Conservation (phyloP, 768 basidiomycete species). For the Auriscalpium vulgare region DNA sequence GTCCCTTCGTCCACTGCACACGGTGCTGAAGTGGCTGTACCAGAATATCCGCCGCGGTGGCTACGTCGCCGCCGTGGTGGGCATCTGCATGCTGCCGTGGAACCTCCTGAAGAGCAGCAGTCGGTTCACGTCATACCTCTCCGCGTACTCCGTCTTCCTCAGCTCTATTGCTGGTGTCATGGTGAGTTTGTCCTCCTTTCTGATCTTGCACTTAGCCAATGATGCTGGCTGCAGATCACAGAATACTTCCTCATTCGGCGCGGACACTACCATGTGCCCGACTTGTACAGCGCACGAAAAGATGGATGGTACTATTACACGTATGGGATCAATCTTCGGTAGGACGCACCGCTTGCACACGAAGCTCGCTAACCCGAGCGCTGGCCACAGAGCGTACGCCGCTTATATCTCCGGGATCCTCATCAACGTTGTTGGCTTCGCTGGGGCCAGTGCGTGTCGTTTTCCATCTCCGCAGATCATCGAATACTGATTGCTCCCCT, state of each 20-base stretch:
- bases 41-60: constrained; percentile 82
- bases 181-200: constrained; percentile 30
- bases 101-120: constrained; percentile 67
- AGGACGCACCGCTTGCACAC: not conserved
- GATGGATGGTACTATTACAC: constrained; percentile 74
- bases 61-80: constrained; percentile 73
- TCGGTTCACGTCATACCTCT: constrained; percentile 73
- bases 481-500: not conserved
- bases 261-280: constrained; percentile 62
- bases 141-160: constrained; percentile 74
- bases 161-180: constrained; percentile 79
- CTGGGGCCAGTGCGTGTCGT: constrained; percentile 51
- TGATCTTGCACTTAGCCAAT: not conserved
- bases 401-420: constrained; percentile 69
- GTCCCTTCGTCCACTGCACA: not conserved
- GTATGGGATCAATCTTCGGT: constrained; percentile 66
- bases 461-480: not conserved
- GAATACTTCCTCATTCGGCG: constrained; percentile 72
- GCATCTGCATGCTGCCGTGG: constrained; percentile 72
- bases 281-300: constrained; percentile 52
- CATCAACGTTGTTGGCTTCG: constrained; percentile 79
- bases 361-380: not conserved
- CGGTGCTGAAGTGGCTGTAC: not conserved
- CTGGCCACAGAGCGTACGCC: constrained; percentile 41
- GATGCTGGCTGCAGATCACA: constrained; percentile 42